Evolutionary conservation across 1,139 yeast genomes (phyloP).

Genomic region (Yamadazyma oceani): DNA sequence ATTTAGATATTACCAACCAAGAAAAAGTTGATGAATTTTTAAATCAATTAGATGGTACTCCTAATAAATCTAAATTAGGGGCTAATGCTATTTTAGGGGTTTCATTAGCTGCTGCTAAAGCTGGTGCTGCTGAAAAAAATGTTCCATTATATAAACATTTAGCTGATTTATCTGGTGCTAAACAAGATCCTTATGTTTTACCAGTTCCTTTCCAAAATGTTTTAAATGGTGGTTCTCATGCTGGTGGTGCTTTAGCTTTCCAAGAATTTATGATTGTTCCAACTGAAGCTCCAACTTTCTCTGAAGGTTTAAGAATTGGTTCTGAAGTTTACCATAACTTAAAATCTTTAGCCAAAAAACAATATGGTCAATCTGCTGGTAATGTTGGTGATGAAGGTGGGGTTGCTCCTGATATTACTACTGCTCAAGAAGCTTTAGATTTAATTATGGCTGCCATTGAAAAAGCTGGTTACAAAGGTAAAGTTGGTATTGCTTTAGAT

Average conservation of each 20-base stretch:
- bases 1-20: conserved; percentile 78
- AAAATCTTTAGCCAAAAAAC: conserved; percentile 86
- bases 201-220: conserved; percentile 98
- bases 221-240: conserved; percentile 98
- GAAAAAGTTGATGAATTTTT: conserved; percentile 77
- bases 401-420: conserved; percentile 93
- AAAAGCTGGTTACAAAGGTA: conserved; percentile 90
- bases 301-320: conserved; percentile 94
- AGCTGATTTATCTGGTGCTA: conserved; percentile 65
- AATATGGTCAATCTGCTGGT: conserved; percentile 96
- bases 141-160: conserved; percentile 87
- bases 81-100: conserved; percentile 97
- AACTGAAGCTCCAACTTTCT: conserved; percentile 78
- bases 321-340: conserved; percentile 95
- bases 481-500: conserved; percentile 87
- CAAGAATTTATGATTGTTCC: conserved; percentile 99
- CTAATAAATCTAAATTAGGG: conserved; percentile 92
- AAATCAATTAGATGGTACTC: conserved; percentile 80
- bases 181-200: conserved; percentile 67
- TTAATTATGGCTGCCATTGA: conserved; percentile 84
- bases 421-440: conserved; percentile 95
- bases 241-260: conserved; percentile 97
- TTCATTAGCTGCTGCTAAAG: conserved; percentile 89
- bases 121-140: conserved; percentile 89
- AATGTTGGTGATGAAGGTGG: conserved; percentile 99